phyloP scores from a whole-genome alignment of 495 filamentous ascomycete species.

The Podospora tetraspora region DNA sequence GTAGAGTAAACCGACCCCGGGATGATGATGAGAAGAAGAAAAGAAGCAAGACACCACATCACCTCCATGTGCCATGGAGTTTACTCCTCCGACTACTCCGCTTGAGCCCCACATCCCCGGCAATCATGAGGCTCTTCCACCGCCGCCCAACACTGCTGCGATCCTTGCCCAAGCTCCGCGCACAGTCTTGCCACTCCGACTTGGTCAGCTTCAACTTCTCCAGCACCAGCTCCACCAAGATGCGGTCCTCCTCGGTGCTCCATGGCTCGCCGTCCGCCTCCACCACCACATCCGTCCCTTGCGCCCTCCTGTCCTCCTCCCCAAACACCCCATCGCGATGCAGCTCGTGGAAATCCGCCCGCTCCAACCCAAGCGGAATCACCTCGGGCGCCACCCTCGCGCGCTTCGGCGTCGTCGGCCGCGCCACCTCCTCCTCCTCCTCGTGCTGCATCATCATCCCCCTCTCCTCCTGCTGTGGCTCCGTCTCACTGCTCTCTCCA shows the following conservation, averaged over 20 bases:
- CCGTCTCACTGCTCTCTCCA: conserved; percentile 35
- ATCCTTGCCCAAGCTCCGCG: conserved; percentile 60
- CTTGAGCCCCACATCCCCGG: conserved; percentile 57
- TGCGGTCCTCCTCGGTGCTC: conserved; percentile 64
- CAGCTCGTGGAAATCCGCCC: conserved; percentile 59
- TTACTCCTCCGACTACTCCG: conserved; percentile 41
- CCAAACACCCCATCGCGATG: conserved; percentile 29
- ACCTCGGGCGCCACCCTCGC: conserved; percentile 59
- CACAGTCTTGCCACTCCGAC: conserved; percentile 76
- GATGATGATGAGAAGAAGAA: conserved; percentile 5
- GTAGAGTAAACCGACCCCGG: not conserved
- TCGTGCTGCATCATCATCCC: conserved; percentile 4
- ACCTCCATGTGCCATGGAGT: conserved; percentile 50
- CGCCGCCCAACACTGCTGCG: conserved; percentile 59
- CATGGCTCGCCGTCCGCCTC: conserved; percentile 48
- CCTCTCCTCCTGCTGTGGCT: conserved; percentile 15
- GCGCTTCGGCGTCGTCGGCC: conserved; percentile 64
- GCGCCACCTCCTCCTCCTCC: conserved; percentile 20
- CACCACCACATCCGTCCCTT: conserved; percentile 37
- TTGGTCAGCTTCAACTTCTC: conserved; percentile 68
- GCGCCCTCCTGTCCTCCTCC: conserved; percentile 28
- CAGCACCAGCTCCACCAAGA: conserved; percentile 66
- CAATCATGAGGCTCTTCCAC: conserved; percentile 62
- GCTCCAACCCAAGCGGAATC: conserved; percentile 61
- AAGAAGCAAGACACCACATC: conserved; percentile 20